Conservation (phyloP, 371 early-diverging fungal genomes). For the Aphelidium insulamus region DNA sequence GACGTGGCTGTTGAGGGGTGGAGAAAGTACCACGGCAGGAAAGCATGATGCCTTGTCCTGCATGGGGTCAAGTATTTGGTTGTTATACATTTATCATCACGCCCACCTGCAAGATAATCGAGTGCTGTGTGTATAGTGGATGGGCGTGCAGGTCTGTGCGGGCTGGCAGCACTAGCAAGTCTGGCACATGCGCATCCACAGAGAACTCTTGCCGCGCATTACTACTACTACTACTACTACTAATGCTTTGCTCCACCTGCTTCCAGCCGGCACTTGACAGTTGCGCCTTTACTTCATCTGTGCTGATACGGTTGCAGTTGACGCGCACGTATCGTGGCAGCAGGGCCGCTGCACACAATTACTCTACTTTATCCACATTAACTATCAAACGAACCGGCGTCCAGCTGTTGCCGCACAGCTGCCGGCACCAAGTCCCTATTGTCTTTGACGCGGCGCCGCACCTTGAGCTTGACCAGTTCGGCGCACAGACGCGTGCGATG, state of each 20-base stretch:
- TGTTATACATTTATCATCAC: background rate
- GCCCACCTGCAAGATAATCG: conserved; percentile 56
- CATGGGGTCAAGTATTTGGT: background rate
- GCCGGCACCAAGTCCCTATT: conserved; percentile 47
- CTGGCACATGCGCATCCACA: conserved; percentile 46
- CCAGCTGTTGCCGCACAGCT: conserved; percentile 1
- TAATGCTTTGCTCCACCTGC: no score
- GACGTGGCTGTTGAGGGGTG: conserved; percentile 39
- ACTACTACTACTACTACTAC: no score
- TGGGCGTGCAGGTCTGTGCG: conserved; percentile 61
- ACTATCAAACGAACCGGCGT: conserved; percentile 18
- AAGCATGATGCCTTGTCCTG: conserved; percentile 91
- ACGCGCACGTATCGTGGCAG: no score
- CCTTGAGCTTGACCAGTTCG: conserved; percentile 48
- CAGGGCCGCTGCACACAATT: no score
- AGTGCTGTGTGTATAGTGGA: conserved; percentile 38
- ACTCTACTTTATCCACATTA: no score
- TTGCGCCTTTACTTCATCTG: no score
- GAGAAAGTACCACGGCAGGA: conserved; percentile 74
- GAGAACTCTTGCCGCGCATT: no score
- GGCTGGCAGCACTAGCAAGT: conserved; percentile 64
- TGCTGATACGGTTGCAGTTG: no score
- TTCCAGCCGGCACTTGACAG: no score
- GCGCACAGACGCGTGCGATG: conserved; percentile 43
- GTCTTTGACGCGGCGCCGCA: conserved; percentile 27